Percentiles rank a stretch among this genome's conserved stretches.
Conservation (phyloP, 208 protist genomes). For the Leishmania guyanensis region DNA sequence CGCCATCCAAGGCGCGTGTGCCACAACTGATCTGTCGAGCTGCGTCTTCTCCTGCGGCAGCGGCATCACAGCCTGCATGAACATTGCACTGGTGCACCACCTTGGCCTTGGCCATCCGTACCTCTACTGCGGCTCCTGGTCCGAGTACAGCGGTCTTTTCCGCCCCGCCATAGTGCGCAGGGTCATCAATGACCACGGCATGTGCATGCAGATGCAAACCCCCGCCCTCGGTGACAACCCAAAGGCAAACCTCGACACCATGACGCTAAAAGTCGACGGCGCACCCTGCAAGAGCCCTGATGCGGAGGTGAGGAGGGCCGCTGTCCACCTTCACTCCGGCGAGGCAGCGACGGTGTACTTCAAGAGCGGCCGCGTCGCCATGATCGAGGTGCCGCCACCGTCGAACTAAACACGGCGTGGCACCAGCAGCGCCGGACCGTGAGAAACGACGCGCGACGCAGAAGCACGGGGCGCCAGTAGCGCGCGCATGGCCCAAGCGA, state of each 20-base stretch:
- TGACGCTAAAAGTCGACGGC: constrained; percentile 39
- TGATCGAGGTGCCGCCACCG: constrained; percentile 35
- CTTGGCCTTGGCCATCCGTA: constrained; percentile 66
- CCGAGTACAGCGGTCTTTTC: constrained; percentile 65
- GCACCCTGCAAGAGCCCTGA: constrained; percentile 23
- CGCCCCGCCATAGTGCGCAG: constrained; percentile 46
- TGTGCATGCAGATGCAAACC: constrained; percentile 55
- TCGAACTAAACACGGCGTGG: not conserved
- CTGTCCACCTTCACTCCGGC: constrained; percentile 56
- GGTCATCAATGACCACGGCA: constrained; percentile 49
- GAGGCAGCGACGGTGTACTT: constrained; percentile 64
- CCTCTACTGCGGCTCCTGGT: constrained; percentile 86
- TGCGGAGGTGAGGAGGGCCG: constrained; percentile 37
- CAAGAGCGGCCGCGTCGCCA: constrained; percentile 39
- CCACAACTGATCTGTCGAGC: constrained; percentile 38
- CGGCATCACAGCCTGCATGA: constrained; percentile 79
- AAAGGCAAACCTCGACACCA: constrained; percentile 31
- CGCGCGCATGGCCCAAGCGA: too few species aligned
- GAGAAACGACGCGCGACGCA: not conserved
- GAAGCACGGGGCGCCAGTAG: too few species aligned
- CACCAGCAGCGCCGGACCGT: not conserved
- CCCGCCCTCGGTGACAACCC: constrained; percentile 39
- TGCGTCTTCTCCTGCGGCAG: constrained; percentile 86
- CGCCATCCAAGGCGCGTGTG: constrained; percentile 30
- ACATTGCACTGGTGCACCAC: constrained; percentile 64